Evolutionary conservation across 441 rosid genomes (phyloP).

Genomic region (Adansonia grandidieri): DNA sequence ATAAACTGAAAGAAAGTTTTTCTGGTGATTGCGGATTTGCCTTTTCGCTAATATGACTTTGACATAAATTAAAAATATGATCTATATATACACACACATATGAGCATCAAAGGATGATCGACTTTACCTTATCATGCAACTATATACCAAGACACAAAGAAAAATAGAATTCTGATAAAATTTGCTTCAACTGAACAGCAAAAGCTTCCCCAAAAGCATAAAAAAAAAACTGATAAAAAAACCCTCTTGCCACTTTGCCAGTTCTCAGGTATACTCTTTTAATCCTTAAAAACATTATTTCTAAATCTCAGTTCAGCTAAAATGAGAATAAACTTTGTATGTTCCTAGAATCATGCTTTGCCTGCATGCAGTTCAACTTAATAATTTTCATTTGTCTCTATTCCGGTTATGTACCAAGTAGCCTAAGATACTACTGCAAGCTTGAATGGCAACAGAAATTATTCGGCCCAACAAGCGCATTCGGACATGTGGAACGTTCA

Average conservation of each 20-base stretch:
- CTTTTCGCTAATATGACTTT: not conserved
- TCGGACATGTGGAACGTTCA: not conserved
- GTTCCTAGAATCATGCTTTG: not conserved
- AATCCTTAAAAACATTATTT: not conserved
- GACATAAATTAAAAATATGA: not conserved
- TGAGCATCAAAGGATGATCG: not conserved
- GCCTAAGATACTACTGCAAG: not conserved
- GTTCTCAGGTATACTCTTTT: not conserved
- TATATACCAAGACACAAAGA: not conserved
- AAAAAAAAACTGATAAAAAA: not conserved
- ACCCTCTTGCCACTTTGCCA: not conserved
- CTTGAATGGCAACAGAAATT: not conserved
- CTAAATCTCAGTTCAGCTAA: constrained; percentile 1
- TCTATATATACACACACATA: not conserved
- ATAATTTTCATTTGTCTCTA: not conserved
- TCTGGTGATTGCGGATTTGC: not conserved
- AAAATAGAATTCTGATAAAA: not conserved
- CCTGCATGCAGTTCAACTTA: not conserved
- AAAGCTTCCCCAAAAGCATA: not conserved
- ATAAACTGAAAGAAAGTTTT: not conserved
- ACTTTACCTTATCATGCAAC: not conserved
- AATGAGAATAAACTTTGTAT: not conserved
- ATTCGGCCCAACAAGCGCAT: not conserved
- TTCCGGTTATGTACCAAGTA: not conserved
- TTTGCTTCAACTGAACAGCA: not conserved